Evolutionary conservation across 2,329 filamentous ascomycete genomes (phyloP), one percentile per base, ranked within the genome.

Genomic region (Fusarium nurragi): DNA sequence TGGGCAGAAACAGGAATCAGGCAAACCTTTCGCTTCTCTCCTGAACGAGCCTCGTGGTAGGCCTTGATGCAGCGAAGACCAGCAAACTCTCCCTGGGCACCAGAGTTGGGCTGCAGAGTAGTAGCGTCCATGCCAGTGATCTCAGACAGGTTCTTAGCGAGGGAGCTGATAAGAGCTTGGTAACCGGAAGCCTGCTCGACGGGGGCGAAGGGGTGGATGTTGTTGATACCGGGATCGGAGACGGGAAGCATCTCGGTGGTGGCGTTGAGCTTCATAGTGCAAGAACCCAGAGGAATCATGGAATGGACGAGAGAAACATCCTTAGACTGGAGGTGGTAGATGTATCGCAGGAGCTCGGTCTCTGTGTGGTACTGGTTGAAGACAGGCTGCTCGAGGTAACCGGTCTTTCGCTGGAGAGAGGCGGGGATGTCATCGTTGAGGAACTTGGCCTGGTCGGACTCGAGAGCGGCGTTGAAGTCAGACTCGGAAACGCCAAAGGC

Each of bases 261-360:
- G 45, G 91, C 92, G 76, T 98, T 97, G 48, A 97, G 88, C 83
- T 98, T 97, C 94, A 98, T 97, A 10, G 94, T 98, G 83, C 94
- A 98, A 3, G 94, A 97, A 14, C 94, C 94, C 4, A 98, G 86
- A 3, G 94, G 93, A 62, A 97, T 98, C 94, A 98, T 98, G 8
- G 94, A 97, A 79, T 97, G 94, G 2, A 93, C 92, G 4, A 97
- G 84, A 2, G 94, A 97, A 7, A 98, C 82, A 76, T 98, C 94
- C 81, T 97, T 97, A 38, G 93, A 96, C 76, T 96, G 91, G 9
- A 98, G 84, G 76, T 97, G 92, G 75, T 94, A 86, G 71, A 97
- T 97, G 80, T 97, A 98, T 47, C 94, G 90, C 38, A 97, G 83
- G 65, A 97, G 86, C 78, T 97, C 93, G 1, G 94, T 97, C 80